Evolutionary conservation across 2,329 filamentous ascomycete species (phyloP), one percentile per base, ranked within the genome.

Genomic region (Lachnum nothofagi): DNA sequence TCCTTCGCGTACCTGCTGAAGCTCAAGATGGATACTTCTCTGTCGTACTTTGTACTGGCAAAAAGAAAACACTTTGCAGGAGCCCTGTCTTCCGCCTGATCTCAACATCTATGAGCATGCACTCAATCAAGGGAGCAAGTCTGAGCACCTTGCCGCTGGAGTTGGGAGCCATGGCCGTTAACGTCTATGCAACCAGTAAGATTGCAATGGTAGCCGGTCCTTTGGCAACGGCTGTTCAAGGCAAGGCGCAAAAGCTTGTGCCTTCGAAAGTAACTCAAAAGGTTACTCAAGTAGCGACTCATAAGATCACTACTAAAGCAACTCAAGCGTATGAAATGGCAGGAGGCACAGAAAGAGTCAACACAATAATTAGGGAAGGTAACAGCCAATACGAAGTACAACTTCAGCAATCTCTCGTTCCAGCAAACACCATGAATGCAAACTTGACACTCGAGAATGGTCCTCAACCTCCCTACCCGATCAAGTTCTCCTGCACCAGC

Each of bases 1-100:
- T 87, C 1, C 69, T 86, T 5, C 74, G 83, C 3, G 81, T 88
- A 38, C 84, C 84, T 0, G 78, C 78, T 0, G 71, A 77, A 0
- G 79, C 79, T 0, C 71, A 71, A 0, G 84, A 88, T 62, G 84
- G 84, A 0, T 88, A 88, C 60, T 82, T 86, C 47, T 79, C 83
- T 9, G 68, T 88, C 4, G 77, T 86, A 0, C 69, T 88, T 7
- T 86, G 82, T 52, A 65, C 71, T 0, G 77, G 72, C 0, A 63
- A 68, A 0, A 77, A 74, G 62, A 78, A 78, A 57, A 70, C 77
- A 0, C 72, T 87, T 0, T 86, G 83, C 51, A 74, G 76, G 0
- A 85, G 82, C 53, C 83, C 84, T 0, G 76, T 85, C 0, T 87
- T 88, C 56, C 75, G 84, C 14, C 70, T 88, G n/a, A 76, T 84